Percentiles rank a stretch among this genome's conserved stretches.
Conservation (phyloP, 345 rosid species). For the Moricandia arvensis region DNA sequence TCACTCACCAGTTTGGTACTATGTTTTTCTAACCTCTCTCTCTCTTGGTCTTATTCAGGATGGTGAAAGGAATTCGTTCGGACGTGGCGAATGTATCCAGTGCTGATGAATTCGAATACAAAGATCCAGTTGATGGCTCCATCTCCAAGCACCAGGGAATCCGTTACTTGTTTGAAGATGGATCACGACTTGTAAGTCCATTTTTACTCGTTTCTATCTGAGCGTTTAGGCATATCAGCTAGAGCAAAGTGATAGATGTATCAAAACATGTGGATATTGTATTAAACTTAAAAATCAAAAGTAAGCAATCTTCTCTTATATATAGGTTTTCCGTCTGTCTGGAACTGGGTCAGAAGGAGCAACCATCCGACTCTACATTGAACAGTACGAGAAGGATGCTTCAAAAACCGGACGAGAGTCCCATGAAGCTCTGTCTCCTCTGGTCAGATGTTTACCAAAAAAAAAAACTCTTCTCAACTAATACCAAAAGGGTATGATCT, state of each 20-base stretch:
- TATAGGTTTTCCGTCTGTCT: slow-evolving; percentile 88
- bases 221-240: slow-evolving; percentile 5
- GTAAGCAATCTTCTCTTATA: neutral
- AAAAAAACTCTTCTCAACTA: neutral
- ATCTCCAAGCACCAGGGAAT: slow-evolving; percentile 93
- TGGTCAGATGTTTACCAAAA: slow-evolving; percentile 49
- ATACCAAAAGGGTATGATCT: neutral
- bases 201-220: neutral
- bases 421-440: slow-evolving; percentile 84
- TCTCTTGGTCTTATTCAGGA: slow-evolving; percentile 43
- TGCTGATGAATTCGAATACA: slow-evolving; percentile 96
- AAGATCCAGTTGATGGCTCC: slow-evolving; percentile 97
- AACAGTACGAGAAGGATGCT: slow-evolving; percentile 94
- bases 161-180: slow-evolving; percentile 92
- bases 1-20: neutral
- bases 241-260: neutral
- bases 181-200: slow-evolving; percentile 78
- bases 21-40: neutral
- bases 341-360: slow-evolving; percentile 99
- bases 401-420: slow-evolving; percentile 88
- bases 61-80: slow-evolving; percentile 59
- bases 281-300: neutral
- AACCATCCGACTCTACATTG: slow-evolving; percentile 93
- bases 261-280: neutral
- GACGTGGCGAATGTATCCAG: slow-evolving; percentile 70